Conservation (phyloP, 2,329 filamentous ascomycete species). For the Zymoseptoria pseudotritici region DNA sequence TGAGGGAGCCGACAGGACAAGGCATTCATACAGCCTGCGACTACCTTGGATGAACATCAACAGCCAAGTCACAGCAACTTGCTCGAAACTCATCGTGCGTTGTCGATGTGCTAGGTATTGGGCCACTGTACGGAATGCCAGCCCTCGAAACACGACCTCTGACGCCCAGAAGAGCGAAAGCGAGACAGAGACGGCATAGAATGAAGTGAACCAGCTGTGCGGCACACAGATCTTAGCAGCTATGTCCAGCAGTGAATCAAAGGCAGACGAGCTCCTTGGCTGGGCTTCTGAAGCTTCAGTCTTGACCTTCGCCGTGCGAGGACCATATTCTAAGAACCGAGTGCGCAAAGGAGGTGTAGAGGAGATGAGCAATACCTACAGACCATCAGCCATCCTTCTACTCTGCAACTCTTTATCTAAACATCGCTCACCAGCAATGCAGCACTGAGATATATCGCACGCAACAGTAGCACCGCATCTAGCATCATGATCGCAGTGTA, state of each 20-base stretch:
- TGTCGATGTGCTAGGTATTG: slow-evolving; percentile 15
- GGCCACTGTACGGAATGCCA: slow-evolving; percentile 44
- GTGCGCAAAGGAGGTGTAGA: slow-evolving; percentile 43
- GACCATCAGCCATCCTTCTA: slow-evolving; percentile 17
- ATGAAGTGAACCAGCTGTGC: slow-evolving; percentile 83
- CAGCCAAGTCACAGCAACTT: slow-evolving; percentile 59
- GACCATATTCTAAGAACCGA: slow-evolving; percentile 56
- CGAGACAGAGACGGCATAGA: slow-evolving; percentile 66
- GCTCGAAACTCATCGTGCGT: slow-evolving; percentile 50
- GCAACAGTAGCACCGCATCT: slow-evolving; percentile 10
- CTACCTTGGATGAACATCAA: slow-evolving; percentile 69
- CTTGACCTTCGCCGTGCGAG: slow-evolving; percentile 32
- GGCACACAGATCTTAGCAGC: slow-evolving; percentile 59
- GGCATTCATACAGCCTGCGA: slow-evolving; percentile 70
- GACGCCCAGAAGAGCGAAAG: slow-evolving; percentile 67
- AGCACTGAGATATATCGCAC: slow-evolving; percentile 14
- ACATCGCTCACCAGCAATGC: slow-evolving; percentile 15
- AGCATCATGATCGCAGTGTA: slow-evolving; percentile 2
- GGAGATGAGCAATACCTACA: slow-evolving; percentile 45
- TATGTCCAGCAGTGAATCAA: slow-evolving; percentile 32
- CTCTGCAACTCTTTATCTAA: neutral
- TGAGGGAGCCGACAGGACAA: slow-evolving; percentile 57
- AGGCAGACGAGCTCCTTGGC: neutral
- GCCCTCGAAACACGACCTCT: slow-evolving; percentile 45
- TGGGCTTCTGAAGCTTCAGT: neutral